Conservation (phyloP, 805 yeast genomes). For the Lachancea thermotolerans region DNA sequence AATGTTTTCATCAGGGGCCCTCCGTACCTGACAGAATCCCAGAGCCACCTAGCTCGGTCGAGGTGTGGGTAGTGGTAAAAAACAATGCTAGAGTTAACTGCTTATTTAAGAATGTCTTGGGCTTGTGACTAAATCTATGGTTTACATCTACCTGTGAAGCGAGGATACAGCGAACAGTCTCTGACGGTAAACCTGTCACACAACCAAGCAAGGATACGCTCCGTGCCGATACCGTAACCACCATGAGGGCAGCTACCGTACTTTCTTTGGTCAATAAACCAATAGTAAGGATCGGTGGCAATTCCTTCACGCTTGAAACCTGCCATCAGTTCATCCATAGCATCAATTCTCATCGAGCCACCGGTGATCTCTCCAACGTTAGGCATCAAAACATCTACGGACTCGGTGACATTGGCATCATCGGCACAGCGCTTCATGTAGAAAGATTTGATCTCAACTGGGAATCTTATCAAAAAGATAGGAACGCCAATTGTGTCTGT, state of each 20-base stretch:
- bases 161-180: conserved; percentile 95
- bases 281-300: conserved; percentile 77
- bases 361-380: conserved; percentile 98
- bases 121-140: conserved; percentile 45
- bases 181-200: conserved; percentile 97
- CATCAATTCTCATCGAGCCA: conserved; percentile 95
- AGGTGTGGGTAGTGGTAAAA: too few species aligned
- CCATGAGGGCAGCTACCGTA: conserved; percentile 99
- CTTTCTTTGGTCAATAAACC: conserved; percentile 93
- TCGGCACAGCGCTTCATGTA: conserved; percentile 92
- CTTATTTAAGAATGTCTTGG: background rate
- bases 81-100: too few species aligned
- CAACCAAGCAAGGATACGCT: conserved; percentile 96
- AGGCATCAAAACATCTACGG: conserved; percentile 98
- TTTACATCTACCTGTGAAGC: conserved; percentile 96
- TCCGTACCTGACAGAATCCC: too few species aligned
- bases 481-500: conserved; percentile 92
- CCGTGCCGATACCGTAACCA: conserved; percentile 98
- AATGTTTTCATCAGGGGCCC: too few species aligned
- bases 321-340: conserved; percentile 72
- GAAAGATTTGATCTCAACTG: conserved; percentile 94
- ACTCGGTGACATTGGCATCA: conserved; percentile 93
- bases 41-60: too few species aligned
- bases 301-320: conserved; percentile 93
- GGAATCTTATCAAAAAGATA: conserved; percentile 88